Base-by-base conservation (phyloP, 2,329 filamentous ascomycete genomes). In the Apiospora hydei region DNA sequence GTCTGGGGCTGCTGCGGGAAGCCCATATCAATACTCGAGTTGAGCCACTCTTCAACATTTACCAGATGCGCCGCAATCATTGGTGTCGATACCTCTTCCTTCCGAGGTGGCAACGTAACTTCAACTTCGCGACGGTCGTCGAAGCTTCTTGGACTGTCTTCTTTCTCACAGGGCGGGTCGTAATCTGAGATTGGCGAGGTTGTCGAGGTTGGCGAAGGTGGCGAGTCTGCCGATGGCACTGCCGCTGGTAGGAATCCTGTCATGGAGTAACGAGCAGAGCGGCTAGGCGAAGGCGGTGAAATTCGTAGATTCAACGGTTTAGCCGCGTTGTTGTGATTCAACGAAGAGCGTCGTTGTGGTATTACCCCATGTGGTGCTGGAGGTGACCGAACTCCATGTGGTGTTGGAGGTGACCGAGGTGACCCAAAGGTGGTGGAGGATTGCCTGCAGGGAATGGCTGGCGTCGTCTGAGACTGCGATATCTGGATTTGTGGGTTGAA, bases 21-120 rank as follows among this genome's bases (percentile, higher is more conserved):
- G 44, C 53, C 69, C 47, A 70, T 76, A 69, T 78, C 77, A 71
- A 77, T 72, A 69, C 69, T 78, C 41, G 73, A 77, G 71, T 74
- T 74, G 26, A 76, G 73, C 77, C 74, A 79, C 44, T 73, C 74
- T 72, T 79, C 77, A n/a, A 79, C 73, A 51, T 77, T 73, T 53
- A 76, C 69, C n/a, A 74, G 61, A 41, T 71, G 73, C 43, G 66
- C 14, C 6, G 66, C 41, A 34, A 68, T 47, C 41, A 44, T 26
- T 34, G 66, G 66, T 11, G 66, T 47, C 41, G 41, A 18, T 14
- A 34, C 66, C 66, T 68, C 66, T 34, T 68, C 66, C 4, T 30
- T 64, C 30, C 34, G 34, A 41, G 57, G 57, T 7, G 57, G 57
- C 6, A 64, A 41, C 34, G 57, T 64, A n/a, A 64, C 30, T 64